Conservation (phyloP, 2,329 filamentous ascomycete species). For the Scedosporium dehoogii region DNA sequence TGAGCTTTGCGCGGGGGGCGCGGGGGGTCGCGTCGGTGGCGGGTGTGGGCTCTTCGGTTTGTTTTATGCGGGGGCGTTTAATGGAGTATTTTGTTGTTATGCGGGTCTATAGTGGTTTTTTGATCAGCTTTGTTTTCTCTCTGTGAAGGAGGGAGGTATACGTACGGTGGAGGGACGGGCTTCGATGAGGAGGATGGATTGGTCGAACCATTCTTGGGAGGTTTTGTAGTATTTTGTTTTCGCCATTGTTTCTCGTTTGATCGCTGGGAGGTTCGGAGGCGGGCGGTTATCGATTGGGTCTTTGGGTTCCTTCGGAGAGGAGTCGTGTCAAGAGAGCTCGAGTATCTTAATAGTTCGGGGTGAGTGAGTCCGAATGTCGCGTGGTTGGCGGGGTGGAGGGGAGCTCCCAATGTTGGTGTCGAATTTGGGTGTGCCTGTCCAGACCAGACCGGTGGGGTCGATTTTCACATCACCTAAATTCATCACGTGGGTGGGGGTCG, state of each 20-base stretch:
- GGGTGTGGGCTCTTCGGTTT: slow-evolving; percentile 15
- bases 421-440: no score
- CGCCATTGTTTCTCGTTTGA: slow-evolving; percentile 7
- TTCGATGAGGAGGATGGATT: slow-evolving; percentile 76
- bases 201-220: slow-evolving; percentile 83
- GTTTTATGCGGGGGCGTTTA: slow-evolving; percentile 24
- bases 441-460: no score
- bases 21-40: slow-evolving; percentile 15
- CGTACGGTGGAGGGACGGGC: slow-evolving; percentile 76
- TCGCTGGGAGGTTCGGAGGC: background rate
- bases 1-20: slow-evolving; percentile 56
- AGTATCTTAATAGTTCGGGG: no score
- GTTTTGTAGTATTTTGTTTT: slow-evolving; percentile 62
- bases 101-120: slow-evolving; percentile 51
- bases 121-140: background rate
- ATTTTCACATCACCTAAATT: no score
- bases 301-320: no score
- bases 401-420: no score
- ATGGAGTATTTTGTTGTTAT: slow-evolving; percentile 91
- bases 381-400: no score
- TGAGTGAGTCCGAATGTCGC: no score
- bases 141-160: slow-evolving; percentile 11
- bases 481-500: no score
- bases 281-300: no score
- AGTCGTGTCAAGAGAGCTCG: no score